phyloP scores from a whole-genome alignment of 2,329 filamentous ascomycete species.

The Fusarium setosum region DNA sequence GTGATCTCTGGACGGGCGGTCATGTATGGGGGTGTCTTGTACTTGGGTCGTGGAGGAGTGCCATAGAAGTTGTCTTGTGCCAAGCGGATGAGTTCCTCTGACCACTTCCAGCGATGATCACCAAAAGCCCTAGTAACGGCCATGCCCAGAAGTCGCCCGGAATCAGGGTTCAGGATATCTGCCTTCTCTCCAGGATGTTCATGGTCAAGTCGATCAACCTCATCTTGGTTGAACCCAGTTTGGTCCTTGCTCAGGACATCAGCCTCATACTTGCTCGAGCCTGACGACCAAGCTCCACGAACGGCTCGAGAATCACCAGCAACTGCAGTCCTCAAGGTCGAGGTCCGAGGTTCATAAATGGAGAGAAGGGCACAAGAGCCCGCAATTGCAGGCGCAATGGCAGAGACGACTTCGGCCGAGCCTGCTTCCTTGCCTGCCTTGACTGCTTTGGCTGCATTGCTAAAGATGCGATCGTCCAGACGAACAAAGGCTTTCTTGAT shows the following conservation, averaged over 20 bases:
- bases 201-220: constrained; percentile 63
- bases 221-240: constrained; percentile 70
- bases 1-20: constrained; percentile 75
- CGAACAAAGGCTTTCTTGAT: constrained; percentile 69
- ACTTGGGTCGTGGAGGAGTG: constrained; percentile 55
- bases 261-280: constrained; percentile 59
- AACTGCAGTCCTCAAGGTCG: constrained; percentile 70
- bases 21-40: constrained; percentile 72
- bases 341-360: constrained; percentile 66
- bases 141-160: constrained; percentile 71
- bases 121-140: constrained; percentile 75
- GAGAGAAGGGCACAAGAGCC: constrained; percentile 74
- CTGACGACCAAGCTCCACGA: constrained; percentile 60
- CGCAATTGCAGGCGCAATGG: constrained; percentile 51
- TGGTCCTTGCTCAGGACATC: constrained; percentile 72
- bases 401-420: constrained; percentile 42
- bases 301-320: constrained; percentile 77
- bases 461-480: constrained; percentile 67
- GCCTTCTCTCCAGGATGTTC: constrained; percentile 73
- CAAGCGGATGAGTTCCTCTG: constrained; percentile 53
- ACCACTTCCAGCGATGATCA: constrained; percentile 76
- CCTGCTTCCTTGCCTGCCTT: constrained; percentile 43
- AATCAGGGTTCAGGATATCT: constrained; percentile 58
- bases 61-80: constrained; percentile 60
- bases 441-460: constrained; percentile 47